phyloP scores from a whole-genome alignment of 805 yeast genomes.

The Hanseniaspora valbyensis region DNA sequence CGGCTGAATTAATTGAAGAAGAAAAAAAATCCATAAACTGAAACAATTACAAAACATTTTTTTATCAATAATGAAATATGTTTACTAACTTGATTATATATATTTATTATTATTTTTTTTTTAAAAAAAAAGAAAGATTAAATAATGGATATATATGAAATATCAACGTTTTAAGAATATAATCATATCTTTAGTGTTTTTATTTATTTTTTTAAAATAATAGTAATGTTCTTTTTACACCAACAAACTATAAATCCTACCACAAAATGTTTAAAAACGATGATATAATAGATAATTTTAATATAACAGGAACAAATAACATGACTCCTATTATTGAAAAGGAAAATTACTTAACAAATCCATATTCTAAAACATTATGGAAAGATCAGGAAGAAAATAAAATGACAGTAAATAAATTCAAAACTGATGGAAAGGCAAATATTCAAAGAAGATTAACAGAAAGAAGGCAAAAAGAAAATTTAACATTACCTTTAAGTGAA shows the following conservation, averaged over 20 bases:
- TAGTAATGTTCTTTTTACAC: background rate
- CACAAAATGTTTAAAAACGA: constrained; percentile 26
- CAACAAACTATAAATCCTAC: background rate
- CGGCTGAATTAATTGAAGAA: background rate
- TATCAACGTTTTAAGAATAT: too few relatives aligned
- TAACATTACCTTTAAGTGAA: background rate
- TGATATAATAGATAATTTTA: constrained; percentile 21
- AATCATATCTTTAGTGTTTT: too few relatives aligned
- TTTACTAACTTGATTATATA: too few relatives aligned
- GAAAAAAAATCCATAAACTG: background rate
- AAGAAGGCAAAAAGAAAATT: constrained; percentile 10
- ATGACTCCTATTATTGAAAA: constrained; percentile 25
- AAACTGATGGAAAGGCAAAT: constrained; percentile 13
- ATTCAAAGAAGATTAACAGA: constrained; percentile 22
- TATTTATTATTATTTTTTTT: too few relatives aligned
- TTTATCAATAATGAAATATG: too few relatives aligned
- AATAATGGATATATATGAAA: too few relatives aligned
- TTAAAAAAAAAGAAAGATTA: too few relatives aligned
- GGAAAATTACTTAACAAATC: constrained; percentile 24
- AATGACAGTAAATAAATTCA: constrained; percentile 24
- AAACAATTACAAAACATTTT: constrained; percentile 4
- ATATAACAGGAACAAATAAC: constrained; percentile 21
- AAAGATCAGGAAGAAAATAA: constrained; percentile 30
- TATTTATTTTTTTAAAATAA: too few relatives aligned
- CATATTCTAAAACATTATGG: constrained; percentile 38